phyloP scores from a whole-genome alignment of 2,329 filamentous ascomycete genomes.

The Coniella lustricola region DNA sequence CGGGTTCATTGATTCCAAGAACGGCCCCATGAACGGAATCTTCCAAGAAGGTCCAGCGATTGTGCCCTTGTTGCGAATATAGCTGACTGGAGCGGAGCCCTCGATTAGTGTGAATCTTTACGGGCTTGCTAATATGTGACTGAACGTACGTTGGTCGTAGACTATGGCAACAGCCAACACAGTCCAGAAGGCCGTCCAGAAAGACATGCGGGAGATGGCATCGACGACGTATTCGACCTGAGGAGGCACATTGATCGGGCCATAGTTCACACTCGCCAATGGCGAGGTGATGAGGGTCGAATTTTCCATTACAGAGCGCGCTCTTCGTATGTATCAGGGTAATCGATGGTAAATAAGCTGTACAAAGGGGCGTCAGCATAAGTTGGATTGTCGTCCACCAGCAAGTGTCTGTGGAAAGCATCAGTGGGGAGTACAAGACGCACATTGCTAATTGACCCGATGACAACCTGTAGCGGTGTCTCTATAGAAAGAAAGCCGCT shows the following conservation, averaged over 20 bases:
- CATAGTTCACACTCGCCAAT: constrained; percentile 52
- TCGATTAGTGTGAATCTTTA: not conserved
- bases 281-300: constrained; percentile 61
- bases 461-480: too few species aligned
- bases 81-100: constrained; percentile 53
- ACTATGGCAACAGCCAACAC: constrained; percentile 63
- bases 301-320: constrained; percentile 43
- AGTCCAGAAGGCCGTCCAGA: constrained; percentile 59
- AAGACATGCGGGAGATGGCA: constrained; percentile 49
- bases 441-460: too few species aligned
- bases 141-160: constrained; percentile 80
- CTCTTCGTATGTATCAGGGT: constrained; percentile 5
- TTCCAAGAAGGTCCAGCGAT: constrained; percentile 72
- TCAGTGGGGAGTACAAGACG: too few species aligned
- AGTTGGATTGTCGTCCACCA: not conserved
- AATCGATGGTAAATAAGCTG: not conserved
- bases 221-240: constrained; percentile 51
- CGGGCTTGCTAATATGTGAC: not conserved
- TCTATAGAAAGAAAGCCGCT: not conserved
- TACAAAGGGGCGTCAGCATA: not conserved
- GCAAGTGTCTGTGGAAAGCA: too few species aligned
- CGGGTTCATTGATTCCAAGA: constrained; percentile 84
- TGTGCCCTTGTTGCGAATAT: constrained; percentile 65
- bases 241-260: constrained; percentile 42
- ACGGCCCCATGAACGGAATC: constrained; percentile 87